Base-by-base conservation (phyloP, 768 basidiomycete species). In the Russula virescens region DNA sequence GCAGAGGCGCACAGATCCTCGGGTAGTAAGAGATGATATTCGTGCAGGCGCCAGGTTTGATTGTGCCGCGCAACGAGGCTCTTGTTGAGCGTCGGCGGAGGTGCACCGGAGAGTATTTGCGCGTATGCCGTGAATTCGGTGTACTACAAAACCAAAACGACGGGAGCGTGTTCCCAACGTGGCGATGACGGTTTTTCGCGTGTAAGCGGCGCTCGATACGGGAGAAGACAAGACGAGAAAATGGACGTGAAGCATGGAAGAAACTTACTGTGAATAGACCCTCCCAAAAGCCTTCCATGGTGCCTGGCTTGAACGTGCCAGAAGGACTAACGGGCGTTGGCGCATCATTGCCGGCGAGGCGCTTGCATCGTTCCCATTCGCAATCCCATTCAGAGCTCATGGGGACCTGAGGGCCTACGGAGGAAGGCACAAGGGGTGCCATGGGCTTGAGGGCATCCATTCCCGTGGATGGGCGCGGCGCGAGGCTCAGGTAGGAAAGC, bases 31-130 rank as follows among this genome's bases (percentile, higher is more conserved):
- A 89, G 75, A 68, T 90, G 84, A 68, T 91, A 83, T 72, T 93
- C 91, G 40, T 83, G 83, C 47, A 97, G 75, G 69, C 86, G 88
- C 93, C 94, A 96, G 0, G 92, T 92, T 70, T 97, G 94, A 19
- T 83, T 85, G 72, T 98, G 94, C 67, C 88, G 83, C 1, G 88
- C 91, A 28, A 91, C 85, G 52, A 86, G 77, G 49, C 88, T 87
- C 47, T 84, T 82, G 67, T 89, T 84, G n/a, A 96, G 75, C 10
- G 81, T 77, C 0, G 80, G 72, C 4, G 90, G 88, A 5, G 82
- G 73, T 0, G 78, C 86, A 21, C 89, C 91, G 8, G 81, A 78
- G n/a, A 91, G 78, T 61, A 95, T 78, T 23, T 81, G 81, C 25
- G 88, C 86, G 69, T 96, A 98, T 8, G 88, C 86, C 43, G 83